These are phyloP conservation scores for Saccharomyces pastorianus DNA, from an alignment of 1,139 yeast genomes.

Conservation along the genomic window DNA sequence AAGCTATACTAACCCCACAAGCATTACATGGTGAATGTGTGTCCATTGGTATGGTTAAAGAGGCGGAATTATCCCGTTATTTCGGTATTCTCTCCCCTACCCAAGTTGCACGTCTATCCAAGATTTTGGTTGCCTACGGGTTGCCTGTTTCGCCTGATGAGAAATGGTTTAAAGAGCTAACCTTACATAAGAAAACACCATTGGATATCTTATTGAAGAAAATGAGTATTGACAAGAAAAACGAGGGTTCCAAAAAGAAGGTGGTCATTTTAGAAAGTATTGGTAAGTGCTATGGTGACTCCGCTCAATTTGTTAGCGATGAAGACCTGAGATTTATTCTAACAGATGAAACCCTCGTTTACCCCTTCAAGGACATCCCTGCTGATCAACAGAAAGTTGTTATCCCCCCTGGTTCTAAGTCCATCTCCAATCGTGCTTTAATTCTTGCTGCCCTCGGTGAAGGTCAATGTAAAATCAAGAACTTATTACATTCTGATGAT, in stretches of 20 bases:
- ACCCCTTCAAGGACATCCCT: constrained; percentile 40
- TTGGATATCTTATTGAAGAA: constrained; percentile 64
- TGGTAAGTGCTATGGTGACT: constrained; percentile 81
- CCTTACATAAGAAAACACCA: constrained; percentile 61
- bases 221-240: constrained; percentile 95
- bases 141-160: constrained; percentile 78
- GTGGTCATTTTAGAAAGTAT: constrained; percentile 76
- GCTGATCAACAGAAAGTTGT: constrained; percentile 41
- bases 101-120: constrained; percentile 83
- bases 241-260: constrained; percentile 85
- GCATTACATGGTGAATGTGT: constrained; percentile 98
- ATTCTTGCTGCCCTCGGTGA: constrained; percentile 84
- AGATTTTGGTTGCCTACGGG: constrained; percentile 77
- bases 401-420: constrained; percentile 93
- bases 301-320: constrained; percentile 79
- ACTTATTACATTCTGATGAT: constrained; percentile 88
- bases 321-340: constrained; percentile 72
- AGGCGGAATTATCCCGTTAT: constrained; percentile 89
- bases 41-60: constrained; percentile 85
- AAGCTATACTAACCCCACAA: constrained; percentile 91
- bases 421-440: constrained; percentile 91
- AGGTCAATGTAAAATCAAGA: constrained; percentile 76
- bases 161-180: constrained; percentile 59
- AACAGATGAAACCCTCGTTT: constrained; percentile 73
- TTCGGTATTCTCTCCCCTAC: constrained; percentile 84